phyloP scores from a whole-genome alignment of 2,329 filamentous ascomycete species.

The Aspergillus hiratsukae region DNA sequence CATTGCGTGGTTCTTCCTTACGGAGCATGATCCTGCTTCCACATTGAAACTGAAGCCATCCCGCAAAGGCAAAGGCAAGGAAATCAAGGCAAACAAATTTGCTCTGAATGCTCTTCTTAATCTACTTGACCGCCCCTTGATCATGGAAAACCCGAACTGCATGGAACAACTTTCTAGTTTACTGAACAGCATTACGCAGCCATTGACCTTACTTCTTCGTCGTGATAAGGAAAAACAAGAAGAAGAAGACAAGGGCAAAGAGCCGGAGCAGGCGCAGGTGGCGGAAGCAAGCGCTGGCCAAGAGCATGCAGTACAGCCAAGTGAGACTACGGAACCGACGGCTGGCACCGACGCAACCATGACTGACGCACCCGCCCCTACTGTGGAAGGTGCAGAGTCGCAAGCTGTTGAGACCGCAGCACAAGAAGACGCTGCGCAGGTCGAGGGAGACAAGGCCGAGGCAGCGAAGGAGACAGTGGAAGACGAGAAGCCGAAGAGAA shows the following conservation, averaged over 20 bases:
- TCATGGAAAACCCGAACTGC: conserved; percentile 94
- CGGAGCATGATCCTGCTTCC: conserved; percentile 79
- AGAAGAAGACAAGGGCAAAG: conserved; percentile 35
- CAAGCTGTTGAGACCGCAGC: conserved; percentile 21
- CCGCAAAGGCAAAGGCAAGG: conserved; percentile 84
- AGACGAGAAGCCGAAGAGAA: conserved; percentile 54
- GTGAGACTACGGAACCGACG: conserved; percentile 18
- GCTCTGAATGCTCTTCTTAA: conserved; percentile 87
- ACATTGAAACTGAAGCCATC: conserved; percentile 71
- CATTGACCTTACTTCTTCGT: conserved; percentile 74
- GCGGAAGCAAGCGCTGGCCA: conserved; percentile 17
- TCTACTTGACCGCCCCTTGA: conserved; percentile 85
- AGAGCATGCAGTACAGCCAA: conserved; percentile 25
- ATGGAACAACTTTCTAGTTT: conserved; percentile 91
- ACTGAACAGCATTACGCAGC: conserved; percentile 81
- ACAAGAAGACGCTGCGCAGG: conserved; percentile 26
- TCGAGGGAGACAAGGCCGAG: conserved; percentile 23
- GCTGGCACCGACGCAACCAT: conserved; percentile 36
- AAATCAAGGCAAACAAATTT: conserved; percentile 77
- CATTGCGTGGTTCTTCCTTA: conserved; percentile 86
- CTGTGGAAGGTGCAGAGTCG: conserved; percentile 27
- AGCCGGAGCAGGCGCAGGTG: conserved; percentile 25
- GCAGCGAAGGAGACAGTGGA: conserved; percentile 40
- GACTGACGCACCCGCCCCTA: conserved; percentile 33
- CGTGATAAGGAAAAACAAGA: conserved; percentile 71